phyloP scores from a whole-genome alignment of 2,329 filamentous ascomycete species.

The Davidsoniella virescens region DNA sequence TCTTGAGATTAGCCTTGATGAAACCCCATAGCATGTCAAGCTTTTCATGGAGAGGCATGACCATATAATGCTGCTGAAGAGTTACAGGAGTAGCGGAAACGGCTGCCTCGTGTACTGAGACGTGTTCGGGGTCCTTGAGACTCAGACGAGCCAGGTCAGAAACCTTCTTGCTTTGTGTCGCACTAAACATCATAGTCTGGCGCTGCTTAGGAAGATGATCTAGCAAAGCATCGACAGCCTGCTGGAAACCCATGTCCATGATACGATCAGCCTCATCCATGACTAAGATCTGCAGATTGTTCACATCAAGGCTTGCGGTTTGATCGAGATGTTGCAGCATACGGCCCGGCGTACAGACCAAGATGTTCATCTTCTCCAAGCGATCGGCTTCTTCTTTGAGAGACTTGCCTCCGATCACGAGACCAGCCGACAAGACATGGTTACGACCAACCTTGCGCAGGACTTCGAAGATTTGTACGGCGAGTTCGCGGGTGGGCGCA shows the following conservation, averaged over 20 bases:
- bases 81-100: slow-evolving; percentile 62
- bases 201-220: slow-evolving; percentile 74
- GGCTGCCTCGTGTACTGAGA: slow-evolving; percentile 79
- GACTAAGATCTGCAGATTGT: slow-evolving; percentile 83
- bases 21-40: slow-evolving; percentile 88
- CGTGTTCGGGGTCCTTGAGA: slow-evolving; percentile 81
- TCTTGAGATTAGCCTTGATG: slow-evolving; percentile 75
- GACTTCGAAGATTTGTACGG: slow-evolving; percentile 93
- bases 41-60: slow-evolving; percentile 75
- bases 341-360: slow-evolving; percentile 86
- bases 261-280: slow-evolving; percentile 93
- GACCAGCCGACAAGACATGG: slow-evolving; percentile 78
- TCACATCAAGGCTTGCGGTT: slow-evolving; percentile 75
- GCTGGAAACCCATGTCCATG: slow-evolving; percentile 93
- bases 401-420: slow-evolving; percentile 88
- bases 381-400: slow-evolving; percentile 75
- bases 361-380: slow-evolving; percentile 82
- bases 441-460: slow-evolving; percentile 76
- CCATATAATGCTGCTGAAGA: slow-evolving; percentile 80
- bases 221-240: slow-evolving; percentile 77
- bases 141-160: slow-evolving; percentile 82
- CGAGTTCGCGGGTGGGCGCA: slow-evolving; percentile 84
- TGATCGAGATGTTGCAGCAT: slow-evolving; percentile 95
- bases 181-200: slow-evolving; percentile 89
- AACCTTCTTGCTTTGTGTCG: slow-evolving; percentile 88